Evolutionary conservation across 2,329 filamentous ascomycete species (phyloP).

Genomic region (Davidsoniella australis): DNA sequence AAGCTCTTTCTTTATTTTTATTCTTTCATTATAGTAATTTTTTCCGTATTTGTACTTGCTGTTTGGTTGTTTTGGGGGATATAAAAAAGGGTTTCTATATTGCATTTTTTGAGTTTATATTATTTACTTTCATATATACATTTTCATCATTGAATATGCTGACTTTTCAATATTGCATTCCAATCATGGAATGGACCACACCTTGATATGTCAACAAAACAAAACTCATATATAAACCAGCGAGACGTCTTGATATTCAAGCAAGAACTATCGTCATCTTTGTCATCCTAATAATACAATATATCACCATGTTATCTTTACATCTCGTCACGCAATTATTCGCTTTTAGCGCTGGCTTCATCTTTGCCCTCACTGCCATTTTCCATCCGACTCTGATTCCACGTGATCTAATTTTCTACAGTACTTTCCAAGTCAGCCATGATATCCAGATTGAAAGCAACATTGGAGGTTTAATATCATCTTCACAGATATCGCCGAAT

Average conservation of each 20-base stretch:
- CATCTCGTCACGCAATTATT: not conserved
- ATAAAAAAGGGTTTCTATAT: not conserved
- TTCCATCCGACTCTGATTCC: not conserved
- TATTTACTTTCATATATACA: not conserved
- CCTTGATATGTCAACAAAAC: no score
- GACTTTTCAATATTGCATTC: not conserved
- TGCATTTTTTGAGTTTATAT: not conserved
- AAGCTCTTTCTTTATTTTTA: conserved; percentile 8
- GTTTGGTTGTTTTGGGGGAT: not conserved
- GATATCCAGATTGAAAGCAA: not conserved
- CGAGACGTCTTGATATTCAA: no score
- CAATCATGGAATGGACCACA: not conserved
- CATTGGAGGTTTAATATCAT: no score
- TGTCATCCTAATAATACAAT: no score
- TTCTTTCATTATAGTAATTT: not conserved
- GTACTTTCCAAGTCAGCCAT: not conserved
- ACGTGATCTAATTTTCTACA: conserved; percentile 3
- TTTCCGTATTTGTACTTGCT: not conserved
- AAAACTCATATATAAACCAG: no score
- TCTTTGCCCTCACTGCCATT: not conserved
- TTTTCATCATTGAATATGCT: not conserved
- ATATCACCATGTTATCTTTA: no score
- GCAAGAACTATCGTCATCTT: no score
- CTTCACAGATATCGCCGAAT: no score
- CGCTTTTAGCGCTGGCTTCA: conserved; percentile 2